phyloP scores from a whole-genome alignment of 2,329 filamentous ascomycete species.

The Phialophora macrospora region DNA sequence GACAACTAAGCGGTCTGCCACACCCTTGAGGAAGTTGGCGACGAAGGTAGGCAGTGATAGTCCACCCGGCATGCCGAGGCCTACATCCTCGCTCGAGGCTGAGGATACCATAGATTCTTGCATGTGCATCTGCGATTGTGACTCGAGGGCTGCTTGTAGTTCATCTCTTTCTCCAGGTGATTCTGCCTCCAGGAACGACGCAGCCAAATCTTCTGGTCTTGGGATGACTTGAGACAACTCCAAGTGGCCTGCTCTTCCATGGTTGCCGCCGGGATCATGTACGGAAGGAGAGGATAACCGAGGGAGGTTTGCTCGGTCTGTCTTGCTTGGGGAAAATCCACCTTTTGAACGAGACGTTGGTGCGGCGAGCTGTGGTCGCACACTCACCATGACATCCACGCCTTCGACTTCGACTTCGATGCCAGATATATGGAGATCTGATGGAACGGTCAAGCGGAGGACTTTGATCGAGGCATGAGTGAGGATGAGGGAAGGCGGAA shows the following conservation, averaged over 20 bases:
- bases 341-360: constrained; percentile 52
- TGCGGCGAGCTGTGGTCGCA: constrained; percentile 23
- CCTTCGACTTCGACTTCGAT: constrained; percentile 83
- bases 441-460: constrained; percentile 80
- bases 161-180: constrained; percentile 62
- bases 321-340: constrained; percentile 44
- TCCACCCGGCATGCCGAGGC: constrained; percentile 58
- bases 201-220: constrained; percentile 62
- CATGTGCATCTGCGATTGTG: constrained; percentile 54
- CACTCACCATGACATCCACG: constrained; percentile 63
- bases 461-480: constrained; percentile 69
- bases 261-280: constrained; percentile 41
- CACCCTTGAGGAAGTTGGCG: constrained; percentile 63
- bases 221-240: constrained; percentile 48
- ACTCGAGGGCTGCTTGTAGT: constrained; percentile 61
- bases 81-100: constrained; percentile 56
- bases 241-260: constrained; percentile 11
- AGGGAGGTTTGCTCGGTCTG: constrained; percentile 38
- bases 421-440: constrained; percentile 83
- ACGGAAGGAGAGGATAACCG: constrained; percentile 31
- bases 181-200: constrained; percentile 65
- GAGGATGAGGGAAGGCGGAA: constrained; percentile 31
- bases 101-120: constrained; percentile 56
- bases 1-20: constrained; percentile 62
- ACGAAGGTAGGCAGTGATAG: constrained; percentile 64